Conservation (phyloP, 768 basidiomycete genomes). For the Glaciozyma antarctica region DNA sequence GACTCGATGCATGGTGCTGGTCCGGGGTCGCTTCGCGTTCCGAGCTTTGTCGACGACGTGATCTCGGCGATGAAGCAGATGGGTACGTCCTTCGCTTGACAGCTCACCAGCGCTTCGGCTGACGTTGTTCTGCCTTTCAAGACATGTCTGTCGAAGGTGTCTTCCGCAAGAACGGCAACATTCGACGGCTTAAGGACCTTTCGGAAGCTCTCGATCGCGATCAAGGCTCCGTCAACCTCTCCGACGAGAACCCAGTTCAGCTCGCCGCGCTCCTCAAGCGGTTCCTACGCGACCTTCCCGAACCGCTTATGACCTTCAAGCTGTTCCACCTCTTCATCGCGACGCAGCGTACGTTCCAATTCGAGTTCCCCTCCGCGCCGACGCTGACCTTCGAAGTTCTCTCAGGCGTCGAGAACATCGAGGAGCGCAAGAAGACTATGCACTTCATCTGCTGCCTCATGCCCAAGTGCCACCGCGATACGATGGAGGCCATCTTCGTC, state of each 20-base stretch:
- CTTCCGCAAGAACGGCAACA: constrained; percentile 97
- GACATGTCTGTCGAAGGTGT: constrained; percentile 99
- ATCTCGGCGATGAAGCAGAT: constrained; percentile 98
- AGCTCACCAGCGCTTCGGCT: background rate
- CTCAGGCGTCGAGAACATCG: constrained; percentile 59
- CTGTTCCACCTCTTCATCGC: constrained; percentile 79
- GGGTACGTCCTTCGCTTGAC: constrained; percentile 53
- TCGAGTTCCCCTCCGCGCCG: background rate
- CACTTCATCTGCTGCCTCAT: constrained; percentile 77
- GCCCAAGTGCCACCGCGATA: constrained; percentile 90
- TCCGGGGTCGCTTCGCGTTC: constrained; percentile 70
- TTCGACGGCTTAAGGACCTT: constrained; percentile 79
- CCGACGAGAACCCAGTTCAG: constrained; percentile 92
- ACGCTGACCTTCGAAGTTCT: background rate
- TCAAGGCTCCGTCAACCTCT: constrained; percentile 77
- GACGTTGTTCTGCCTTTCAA: constrained; percentile 43
- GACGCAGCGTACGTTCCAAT: constrained; percentile 59
- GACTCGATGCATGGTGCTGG: constrained; percentile 89
- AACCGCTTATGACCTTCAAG: constrained; percentile 90
- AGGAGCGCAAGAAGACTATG: constrained; percentile 69
- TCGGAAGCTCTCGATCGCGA: constrained; percentile 93
- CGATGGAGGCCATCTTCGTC: constrained; percentile 93
- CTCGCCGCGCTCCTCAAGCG: constrained; percentile 93
- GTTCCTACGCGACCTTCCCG: constrained; percentile 90
- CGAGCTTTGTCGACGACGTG: constrained; percentile 96